Percentiles rank a stretch among this genome's conserved stretches.
phyloP scores from a whole-genome alignment of 768 basidiomycete genomes.

The Boletus subcaerulescens region DNA sequence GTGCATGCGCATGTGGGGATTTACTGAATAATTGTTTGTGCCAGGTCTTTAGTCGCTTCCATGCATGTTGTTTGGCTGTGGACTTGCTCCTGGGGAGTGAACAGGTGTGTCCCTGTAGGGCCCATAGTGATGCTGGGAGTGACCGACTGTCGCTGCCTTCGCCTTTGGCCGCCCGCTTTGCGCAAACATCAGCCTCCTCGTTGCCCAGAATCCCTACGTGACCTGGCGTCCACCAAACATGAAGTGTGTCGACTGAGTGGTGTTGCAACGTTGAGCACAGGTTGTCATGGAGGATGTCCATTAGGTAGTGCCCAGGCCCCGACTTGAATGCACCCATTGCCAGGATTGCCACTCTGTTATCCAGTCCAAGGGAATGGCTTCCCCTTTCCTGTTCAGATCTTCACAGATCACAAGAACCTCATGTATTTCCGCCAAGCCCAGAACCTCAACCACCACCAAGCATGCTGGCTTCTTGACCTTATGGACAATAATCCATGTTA shows the following conservation, averaged over 20 bases:
- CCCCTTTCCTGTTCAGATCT: no score
- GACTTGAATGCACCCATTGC: no score
- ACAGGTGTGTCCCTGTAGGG: no score
- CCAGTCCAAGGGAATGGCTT: not conserved
- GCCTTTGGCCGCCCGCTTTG: not conserved
- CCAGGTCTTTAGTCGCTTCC: no score
- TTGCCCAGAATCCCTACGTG: not conserved
- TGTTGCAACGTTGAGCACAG: not conserved
- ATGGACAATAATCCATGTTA: no score
- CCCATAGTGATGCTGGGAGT: no score
- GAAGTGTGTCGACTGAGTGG: not conserved
- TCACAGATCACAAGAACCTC: no score
- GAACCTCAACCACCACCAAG: no score
- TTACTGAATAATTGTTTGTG: not conserved
- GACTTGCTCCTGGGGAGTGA: not conserved
- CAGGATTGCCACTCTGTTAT: not conserved
- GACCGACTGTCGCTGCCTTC: no score
- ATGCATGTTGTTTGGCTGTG: not conserved
- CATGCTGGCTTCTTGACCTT: no score
- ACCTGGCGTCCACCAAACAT: not conserved
- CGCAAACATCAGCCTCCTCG: not conserved
- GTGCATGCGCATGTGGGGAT: not conserved
- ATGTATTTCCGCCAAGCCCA: no score
- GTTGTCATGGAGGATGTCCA: not conserved
- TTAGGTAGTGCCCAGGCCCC: not conserved